Conservation (phyloP, 495 filamentous ascomycete genomes). For the Talaromyces wortmannii region DNA sequence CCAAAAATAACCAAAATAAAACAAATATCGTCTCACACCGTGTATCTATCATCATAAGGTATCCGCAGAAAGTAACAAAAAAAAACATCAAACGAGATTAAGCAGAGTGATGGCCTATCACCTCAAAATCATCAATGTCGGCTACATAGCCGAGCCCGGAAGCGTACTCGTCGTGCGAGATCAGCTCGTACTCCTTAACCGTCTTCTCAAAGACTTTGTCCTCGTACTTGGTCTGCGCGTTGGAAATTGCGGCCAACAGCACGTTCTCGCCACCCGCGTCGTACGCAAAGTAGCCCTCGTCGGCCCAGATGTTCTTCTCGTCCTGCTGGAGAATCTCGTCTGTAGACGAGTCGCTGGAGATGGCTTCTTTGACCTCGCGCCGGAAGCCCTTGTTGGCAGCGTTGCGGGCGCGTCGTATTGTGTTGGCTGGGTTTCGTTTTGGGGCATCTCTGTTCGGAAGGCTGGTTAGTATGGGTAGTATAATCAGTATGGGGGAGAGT, state of each 20-base stretch:
- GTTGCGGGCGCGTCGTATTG: slow-evolving; percentile 11
- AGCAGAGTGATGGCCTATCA: slow-evolving; percentile 22
- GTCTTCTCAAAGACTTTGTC: slow-evolving; percentile 48
- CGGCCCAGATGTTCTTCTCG: slow-evolving; percentile 4
- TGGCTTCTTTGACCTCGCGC: slow-evolving; percentile 28
- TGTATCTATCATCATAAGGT: not conserved
- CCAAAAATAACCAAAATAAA: not conserved
- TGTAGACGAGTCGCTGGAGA: slow-evolving; percentile 19
- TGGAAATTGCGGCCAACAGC: slow-evolving; percentile 42
- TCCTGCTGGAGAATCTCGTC: not conserved
- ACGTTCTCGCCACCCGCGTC: slow-evolving; percentile 48
- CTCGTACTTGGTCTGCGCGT: slow-evolving; percentile 52
- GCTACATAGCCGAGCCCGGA: slow-evolving; percentile 20
- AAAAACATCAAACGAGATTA: slow-evolving; percentile 7
- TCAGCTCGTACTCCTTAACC: slow-evolving; percentile 53
- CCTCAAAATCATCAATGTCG: slow-evolving; percentile 36
- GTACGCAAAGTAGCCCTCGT: slow-evolving; percentile 38
- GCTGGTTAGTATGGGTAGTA: no score
- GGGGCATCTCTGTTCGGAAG: no score
- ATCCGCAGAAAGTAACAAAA: not conserved
- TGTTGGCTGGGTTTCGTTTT: no score
- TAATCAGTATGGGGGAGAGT: no score
- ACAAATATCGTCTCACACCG: not conserved
- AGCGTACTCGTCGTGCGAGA: slow-evolving; percentile 32
- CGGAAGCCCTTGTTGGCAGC: slow-evolving; percentile 30